Evolutionary conservation across 305 asterid genomes (phyloP), one percentile per base, ranked within the genome.

Genomic region (Andrographis paniculata): DNA sequence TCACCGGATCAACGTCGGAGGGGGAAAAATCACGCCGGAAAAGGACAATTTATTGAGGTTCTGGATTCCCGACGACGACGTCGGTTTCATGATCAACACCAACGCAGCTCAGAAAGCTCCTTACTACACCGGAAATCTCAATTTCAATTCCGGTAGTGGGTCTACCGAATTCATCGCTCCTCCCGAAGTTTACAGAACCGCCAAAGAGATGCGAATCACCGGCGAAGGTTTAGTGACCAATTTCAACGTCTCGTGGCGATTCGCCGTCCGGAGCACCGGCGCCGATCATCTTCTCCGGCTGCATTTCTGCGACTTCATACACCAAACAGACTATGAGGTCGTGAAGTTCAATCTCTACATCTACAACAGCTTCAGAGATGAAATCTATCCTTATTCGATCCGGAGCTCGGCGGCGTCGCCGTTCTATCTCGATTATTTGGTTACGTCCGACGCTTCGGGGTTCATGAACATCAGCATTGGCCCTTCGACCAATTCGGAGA

Each of bases 61-160:
- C 31, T 82, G 93, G 93, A 45, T 56, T 14, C 62, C 85, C 12
- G 93, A 78, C 59, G 81, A 74, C 9, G 87, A 78, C 59, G 81
- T 69, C 53, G 58, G 0, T 20, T 73, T 45, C 38, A 47, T 73
- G 51, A 1, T 47, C 14, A 3, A 0, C 1, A 23, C 14, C 1
- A 7, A 0, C 17, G 17, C 62, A 0, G 67, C 79, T 0, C 38
- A 0, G 3, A 58, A 63, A 0, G 37, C 9, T 18, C 0, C 0
- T 0, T 0, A 0, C 14, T 12, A 8, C 27, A 0, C 1, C 14
- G 36, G 0, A 0, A n/a, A 0, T 1, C 72, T 18, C 14, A 22
- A 36, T 0, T 73, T n/a, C n/a, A n/a, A 67, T 51, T 9, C 0
- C 24, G 2, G 0, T 2, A 20, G 22, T 6, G 8, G 10, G 5